Base-by-base conservation (phyloP, 768 basidiomycete genomes). In the Lentinula guzmanii region DNA sequence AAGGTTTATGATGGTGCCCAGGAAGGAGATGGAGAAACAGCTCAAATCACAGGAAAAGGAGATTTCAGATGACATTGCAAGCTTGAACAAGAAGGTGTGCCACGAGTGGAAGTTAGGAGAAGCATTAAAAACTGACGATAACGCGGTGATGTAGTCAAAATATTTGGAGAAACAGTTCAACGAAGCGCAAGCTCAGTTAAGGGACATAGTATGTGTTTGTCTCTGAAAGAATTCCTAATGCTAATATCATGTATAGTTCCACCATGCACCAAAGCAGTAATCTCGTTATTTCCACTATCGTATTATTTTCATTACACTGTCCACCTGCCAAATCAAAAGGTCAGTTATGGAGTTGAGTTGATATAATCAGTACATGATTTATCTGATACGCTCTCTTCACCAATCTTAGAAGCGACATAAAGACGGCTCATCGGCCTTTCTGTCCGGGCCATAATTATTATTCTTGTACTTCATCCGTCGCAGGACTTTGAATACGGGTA, bases 111-210 rank as follows among this genome's bases (percentile, higher is more conserved):
- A 41, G 1, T 11, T 16, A 2, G 11, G 5, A 15, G 35, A 39
- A 21, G 18, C 2, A 6, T 10, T 45, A 31, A 42, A 16, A 21
- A 46, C 61, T 64, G 13, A 39, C 34, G 11, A 52, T 56, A 31
- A 13, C n/a, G n/a, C 28, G 46, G 10, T 52, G 39, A 24, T 0
- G 52, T 62, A 95, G 93, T 81, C 86, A 28, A 95, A 95, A 74
- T 96, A 89, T 71, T 81, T 97, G 2, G 95, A 97, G 73, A 96
- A 96, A 68, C 93, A 96, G 69, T 91, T 90, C 70, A 90, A 88
- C 60, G 93, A 95, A 65, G 93, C 95, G 1, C 92, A 95, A 74
- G 77, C 77, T 21, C 94, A 95, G 69, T 76, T 96, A 56, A 85
- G 89, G 48, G 92, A 94, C 70, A 93, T 94, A 34, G 92, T 93